Percentiles rank a stretch among this genome's conserved stretches.
These are phyloP conservation scores for Diplodia intermedia DNA, from an alignment of 2,329 filamentous ascomycete species.

Conservation along the genomic window DNA sequence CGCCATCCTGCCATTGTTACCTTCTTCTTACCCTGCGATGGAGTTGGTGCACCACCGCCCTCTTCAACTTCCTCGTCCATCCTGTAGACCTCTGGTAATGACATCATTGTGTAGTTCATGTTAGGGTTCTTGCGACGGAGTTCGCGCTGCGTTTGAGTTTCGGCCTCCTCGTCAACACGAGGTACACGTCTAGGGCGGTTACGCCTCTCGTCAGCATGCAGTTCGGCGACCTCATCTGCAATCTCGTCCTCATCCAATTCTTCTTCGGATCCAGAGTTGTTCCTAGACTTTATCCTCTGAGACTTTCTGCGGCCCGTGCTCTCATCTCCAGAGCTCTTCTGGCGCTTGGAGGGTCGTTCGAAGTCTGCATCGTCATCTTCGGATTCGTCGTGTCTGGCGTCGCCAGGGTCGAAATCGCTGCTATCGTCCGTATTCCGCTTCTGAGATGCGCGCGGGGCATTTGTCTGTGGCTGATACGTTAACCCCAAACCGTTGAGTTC, in stretches of 20 bases:
- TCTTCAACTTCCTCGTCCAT: slow-evolving; percentile 75
- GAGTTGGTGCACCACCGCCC: slow-evolving; percentile 70
- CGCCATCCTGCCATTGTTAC: slow-evolving; percentile 70
- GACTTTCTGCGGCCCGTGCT: slow-evolving; percentile 15
- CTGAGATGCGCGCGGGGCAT: slow-evolving; percentile 32
- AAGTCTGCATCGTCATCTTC: slow-evolving; percentile 61
- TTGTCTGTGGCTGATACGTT: background rate
- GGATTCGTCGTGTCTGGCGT: slow-evolving; percentile 60
- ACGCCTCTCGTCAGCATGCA: slow-evolving; percentile 60
- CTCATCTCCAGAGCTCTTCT: slow-evolving; percentile 42
- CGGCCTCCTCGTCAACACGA: slow-evolving; percentile 51
- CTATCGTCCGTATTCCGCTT: slow-evolving; percentile 57
- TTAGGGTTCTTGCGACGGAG: slow-evolving; percentile 69
- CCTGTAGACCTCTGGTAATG: slow-evolving; percentile 69
- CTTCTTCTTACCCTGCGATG: slow-evolving; percentile 71
- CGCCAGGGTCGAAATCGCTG: slow-evolving; percentile 68
- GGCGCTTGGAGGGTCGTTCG: slow-evolving; percentile 54
- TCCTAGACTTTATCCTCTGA: slow-evolving; percentile 49
- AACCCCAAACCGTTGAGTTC: background rate
- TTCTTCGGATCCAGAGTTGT: slow-evolving; percentile 48
- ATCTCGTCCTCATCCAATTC: slow-evolving; percentile 56
- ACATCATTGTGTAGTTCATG: slow-evolving; percentile 86
- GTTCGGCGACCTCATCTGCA: slow-evolving; percentile 65
- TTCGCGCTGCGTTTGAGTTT: slow-evolving; percentile 61
- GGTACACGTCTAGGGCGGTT: slow-evolving; percentile 43